phyloP scores from a whole-genome alignment of 768 basidiomycete genomes.

The Tubosaeta sp. region DNA sequence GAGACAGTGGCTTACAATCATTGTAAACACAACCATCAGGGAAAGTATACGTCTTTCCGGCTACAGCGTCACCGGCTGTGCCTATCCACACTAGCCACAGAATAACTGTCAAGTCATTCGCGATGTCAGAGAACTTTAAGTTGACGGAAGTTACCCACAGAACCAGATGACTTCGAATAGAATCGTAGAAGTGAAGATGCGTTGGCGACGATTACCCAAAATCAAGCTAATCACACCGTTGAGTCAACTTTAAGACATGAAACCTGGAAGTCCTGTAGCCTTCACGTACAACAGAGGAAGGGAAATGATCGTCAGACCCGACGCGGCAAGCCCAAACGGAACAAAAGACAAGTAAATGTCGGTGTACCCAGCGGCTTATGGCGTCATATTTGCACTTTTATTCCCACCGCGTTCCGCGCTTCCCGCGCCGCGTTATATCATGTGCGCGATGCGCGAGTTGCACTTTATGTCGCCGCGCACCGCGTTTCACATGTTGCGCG shows the following conservation, averaged over 20 bases:
- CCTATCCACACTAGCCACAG: conserved; percentile 24
- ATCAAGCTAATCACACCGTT: conserved; percentile 12
- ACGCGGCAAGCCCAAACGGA: conserved; percentile 13
- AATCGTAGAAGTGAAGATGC: conserved; percentile 19
- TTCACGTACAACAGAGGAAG: conserved; percentile 25
- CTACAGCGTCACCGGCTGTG: conserved; percentile 11
- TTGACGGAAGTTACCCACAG: conserved; percentile 9
- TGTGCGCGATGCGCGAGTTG: no score
- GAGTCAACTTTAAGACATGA: neutral
- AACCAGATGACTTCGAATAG: conserved; percentile 26
- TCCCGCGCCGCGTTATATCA: no score
- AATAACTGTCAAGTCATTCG: conserved; percentile 8
- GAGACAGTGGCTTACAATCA: conserved; percentile 3
- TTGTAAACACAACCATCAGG: conserved; percentile 15
- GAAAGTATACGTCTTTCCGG: conserved; percentile 6
- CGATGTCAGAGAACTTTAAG: neutral
- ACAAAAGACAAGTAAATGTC: conserved; percentile 4
- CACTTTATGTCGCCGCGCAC: no score
- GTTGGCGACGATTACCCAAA: conserved; percentile 5
- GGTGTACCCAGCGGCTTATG: neutral
- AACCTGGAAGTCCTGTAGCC: no score
- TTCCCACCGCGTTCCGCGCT: no score
- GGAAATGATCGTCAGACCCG: conserved; percentile 14
- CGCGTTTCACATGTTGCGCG: no score
- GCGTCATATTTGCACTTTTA: no score